Evolutionary conservation across 805 yeast genomes (phyloP).

Genomic region (Saccharomycopsis selenospora): DNA sequence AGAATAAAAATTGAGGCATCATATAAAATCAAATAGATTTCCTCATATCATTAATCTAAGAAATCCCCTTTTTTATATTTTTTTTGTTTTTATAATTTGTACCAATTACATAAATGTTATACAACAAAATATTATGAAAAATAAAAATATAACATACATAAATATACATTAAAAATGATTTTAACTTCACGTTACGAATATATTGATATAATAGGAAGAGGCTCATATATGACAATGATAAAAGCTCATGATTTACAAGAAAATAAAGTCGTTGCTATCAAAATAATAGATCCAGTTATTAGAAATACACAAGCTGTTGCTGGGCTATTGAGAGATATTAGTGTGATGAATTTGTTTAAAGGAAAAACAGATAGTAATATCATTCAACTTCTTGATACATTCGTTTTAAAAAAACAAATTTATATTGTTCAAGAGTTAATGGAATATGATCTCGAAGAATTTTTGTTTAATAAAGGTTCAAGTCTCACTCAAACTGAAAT

Average conservation of each 20-base stretch:
- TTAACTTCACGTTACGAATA: conserved; percentile 3
- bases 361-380: neutral
- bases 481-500: neutral
- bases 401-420: neutral
- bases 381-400: neutral
- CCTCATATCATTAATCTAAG: too few relatives aligned
- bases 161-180: neutral
- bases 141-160: too few relatives aligned
- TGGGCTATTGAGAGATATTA: conserved; percentile 1
- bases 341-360: conserved; percentile 1
- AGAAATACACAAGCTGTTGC: neutral
- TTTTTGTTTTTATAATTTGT: too few relatives aligned
- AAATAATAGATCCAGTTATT: neutral
- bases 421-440: conserved; percentile 9
- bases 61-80: too few relatives aligned
- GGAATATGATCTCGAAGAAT: conserved; percentile 5
- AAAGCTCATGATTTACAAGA: neutral
- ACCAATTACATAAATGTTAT: too few relatives aligned
- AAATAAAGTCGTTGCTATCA: neutral
- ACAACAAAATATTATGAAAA: too few relatives aligned
- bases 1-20: too few relatives aligned
- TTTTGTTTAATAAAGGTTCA: neutral
- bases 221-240: neutral
- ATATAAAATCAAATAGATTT: too few relatives aligned
- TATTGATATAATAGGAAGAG: conserved; percentile 2